phyloP scores from a whole-genome alignment of 257 asterid genomes.

The Gentiana macrophylla region DNA sequence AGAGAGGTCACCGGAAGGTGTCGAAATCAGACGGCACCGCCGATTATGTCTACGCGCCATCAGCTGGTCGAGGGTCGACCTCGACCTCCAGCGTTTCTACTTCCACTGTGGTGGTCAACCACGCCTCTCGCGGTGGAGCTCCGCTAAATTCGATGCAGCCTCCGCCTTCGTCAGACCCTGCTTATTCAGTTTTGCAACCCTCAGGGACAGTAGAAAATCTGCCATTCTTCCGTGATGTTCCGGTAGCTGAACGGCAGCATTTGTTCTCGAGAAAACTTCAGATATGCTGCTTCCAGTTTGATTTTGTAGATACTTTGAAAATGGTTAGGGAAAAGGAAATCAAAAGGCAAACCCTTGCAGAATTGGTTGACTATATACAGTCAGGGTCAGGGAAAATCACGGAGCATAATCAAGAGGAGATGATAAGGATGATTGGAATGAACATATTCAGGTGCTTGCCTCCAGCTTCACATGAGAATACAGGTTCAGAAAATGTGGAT shows the following conservation, averaged over 20 bases:
- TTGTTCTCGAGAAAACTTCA: conserved; percentile 49
- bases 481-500: conserved; percentile 44
- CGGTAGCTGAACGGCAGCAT: conserved; percentile 46
- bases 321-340: conserved; percentile 58
- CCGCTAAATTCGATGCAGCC: conserved; percentile 16
- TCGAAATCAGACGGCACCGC: conserved; percentile 25
- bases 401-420: conserved; percentile 60
- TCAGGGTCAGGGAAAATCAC: conserved; percentile 43
- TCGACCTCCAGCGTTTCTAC: conserved; percentile 18
- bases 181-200: conserved; percentile 13
- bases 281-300: conserved; percentile 48
- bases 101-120: conserved; percentile 40
- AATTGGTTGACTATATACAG: conserved; percentile 63
- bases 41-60: conserved; percentile 19
- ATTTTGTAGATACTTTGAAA: conserved; percentile 43
- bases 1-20: conserved; percentile 36
- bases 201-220: conserved; percentile 40
- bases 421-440: conserved; percentile 56
- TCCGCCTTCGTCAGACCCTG: conserved; percentile 6
- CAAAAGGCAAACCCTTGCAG: conserved; percentile 52
- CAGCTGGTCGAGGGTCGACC: conserved; percentile 28
- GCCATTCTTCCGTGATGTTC: conserved; percentile 55
- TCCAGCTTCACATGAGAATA: conserved; percentile 50
- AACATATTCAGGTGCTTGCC: conserved; percentile 66
- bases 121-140: conserved; percentile 30